Percentiles rank a stretch among this genome's conserved stretches.
Conservation (phyloP, 345 rosid species). For the Euphorbia tirucalli region DNA sequence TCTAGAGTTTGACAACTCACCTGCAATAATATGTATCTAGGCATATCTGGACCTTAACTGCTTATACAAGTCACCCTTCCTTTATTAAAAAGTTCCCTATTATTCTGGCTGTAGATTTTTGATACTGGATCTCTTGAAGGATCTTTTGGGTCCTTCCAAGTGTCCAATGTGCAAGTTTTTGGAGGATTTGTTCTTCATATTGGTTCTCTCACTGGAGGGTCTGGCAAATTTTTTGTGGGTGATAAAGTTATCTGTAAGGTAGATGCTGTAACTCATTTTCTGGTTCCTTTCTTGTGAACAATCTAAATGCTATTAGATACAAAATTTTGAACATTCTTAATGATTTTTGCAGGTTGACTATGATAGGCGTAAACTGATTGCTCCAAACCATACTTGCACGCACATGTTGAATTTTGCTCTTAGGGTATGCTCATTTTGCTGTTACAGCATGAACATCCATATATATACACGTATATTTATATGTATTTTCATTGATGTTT, state of each 20-base stretch:
- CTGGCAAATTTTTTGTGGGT: conserved; percentile 54
- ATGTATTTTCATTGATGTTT: neutral
- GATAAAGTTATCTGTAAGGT: conserved; percentile 86
- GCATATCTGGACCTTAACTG: neutral
- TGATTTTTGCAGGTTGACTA: conserved; percentile 73
- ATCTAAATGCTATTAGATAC: neutral
- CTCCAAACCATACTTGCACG: conserved; percentile 96
- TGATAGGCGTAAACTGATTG: conserved; percentile 78
- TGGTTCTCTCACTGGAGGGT: conserved; percentile 50
- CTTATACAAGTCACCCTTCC: neutral
- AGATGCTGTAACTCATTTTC: conserved; percentile 11
- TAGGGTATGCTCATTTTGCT: conserved; percentile 43
- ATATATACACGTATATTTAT: too few species aligned
- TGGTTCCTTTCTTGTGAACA: conserved; percentile 6
- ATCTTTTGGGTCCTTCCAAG: conserved; percentile 69
- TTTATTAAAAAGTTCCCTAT: neutral
- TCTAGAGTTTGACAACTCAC: neutral
- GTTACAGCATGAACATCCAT: neutral
- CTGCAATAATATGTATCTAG: neutral
- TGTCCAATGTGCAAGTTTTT: conserved; percentile 78
- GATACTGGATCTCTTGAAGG: conserved; percentile 79
- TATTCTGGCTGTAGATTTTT: conserved; percentile 59
- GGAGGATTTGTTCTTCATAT: conserved; percentile 94
- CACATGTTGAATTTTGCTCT: conserved; percentile 98
- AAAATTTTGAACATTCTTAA: conserved; percentile 1